These are phyloP conservation scores for Exophiala sp. DNA, from an alignment of 2,329 filamentous ascomycete species.

Conservation along the genomic window DNA sequence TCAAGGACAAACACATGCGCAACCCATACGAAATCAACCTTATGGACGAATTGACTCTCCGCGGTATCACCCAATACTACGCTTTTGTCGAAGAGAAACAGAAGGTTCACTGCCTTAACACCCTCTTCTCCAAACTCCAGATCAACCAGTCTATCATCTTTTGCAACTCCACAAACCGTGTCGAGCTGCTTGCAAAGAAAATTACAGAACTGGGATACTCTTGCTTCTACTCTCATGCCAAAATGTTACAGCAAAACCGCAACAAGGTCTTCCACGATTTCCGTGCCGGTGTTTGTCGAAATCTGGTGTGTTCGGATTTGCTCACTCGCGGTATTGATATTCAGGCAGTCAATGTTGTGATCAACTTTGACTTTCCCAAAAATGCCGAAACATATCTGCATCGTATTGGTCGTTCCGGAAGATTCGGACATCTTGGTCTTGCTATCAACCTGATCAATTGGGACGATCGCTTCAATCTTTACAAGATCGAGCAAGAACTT, in stretches of 20 bases:
- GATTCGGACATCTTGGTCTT: slow-evolving; percentile 93
- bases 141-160: slow-evolving; percentile 99
- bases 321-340: slow-evolving; percentile 99
- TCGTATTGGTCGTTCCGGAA: slow-evolving; percentile 94
- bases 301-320: slow-evolving; percentile 95
- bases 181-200: slow-evolving; percentile 96
- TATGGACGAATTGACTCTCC: slow-evolving; percentile 97
- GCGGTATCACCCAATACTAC: slow-evolving; percentile 98
- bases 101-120: slow-evolving; percentile 98
- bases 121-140: slow-evolving; percentile 96
- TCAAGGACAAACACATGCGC: slow-evolving; percentile 97
- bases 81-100: slow-evolving; percentile 99
- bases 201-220: slow-evolving; percentile 99
- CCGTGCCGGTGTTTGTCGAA: slow-evolving; percentile 94
- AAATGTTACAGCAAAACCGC: slow-evolving; percentile 93
- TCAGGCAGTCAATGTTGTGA: slow-evolving; percentile 97
- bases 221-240: slow-evolving; percentile 98
- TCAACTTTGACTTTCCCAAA: slow-evolving; percentile 99
- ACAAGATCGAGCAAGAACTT: slow-evolving; percentile 96
- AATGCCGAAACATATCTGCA: slow-evolving; percentile 99
- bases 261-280: slow-evolving; percentile 99
- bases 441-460: slow-evolving; percentile 99
- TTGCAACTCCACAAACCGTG: slow-evolving; percentile 98
- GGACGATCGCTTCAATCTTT: slow-evolving; percentile 98
- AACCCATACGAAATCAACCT: slow-evolving; percentile 98